Base-by-base conservation (phyloP, 495 filamentous ascomycete species). In the Penicillium dipodomyicola region DNA sequence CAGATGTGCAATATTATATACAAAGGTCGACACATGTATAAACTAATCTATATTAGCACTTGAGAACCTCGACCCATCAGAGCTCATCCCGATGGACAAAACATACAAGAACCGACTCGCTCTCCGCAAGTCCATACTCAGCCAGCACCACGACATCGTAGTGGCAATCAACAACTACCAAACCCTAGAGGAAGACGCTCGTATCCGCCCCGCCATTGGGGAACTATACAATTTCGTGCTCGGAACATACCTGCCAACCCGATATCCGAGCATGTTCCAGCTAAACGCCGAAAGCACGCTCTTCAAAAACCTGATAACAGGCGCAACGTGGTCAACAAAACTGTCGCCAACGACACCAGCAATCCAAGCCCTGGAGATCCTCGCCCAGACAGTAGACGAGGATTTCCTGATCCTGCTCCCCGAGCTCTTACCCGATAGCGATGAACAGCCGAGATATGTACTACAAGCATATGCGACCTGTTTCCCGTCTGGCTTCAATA, bases 341-440 rank as follows among this genome's bases (percentile, higher is more conserved):
- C 58, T 64, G 17, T 35, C 27, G 48, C 30, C 51, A 20, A 54
- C 25, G 19, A 56, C 67, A 65, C 2, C 62, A 45, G 57, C 63
- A 14, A 65, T 59, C 44, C 51, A 23, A 7, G 60, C 63, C 12
- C 48, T 68, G 2, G 60, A 64, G 33, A 63, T 61, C n/a, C 30
- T 68, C 12, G 25, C 53, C 2, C 49, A 60, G 25, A 65, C 54
- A 5, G 54, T 65, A 3, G 63, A 65, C 29, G 63, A 65, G 46
- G 91, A 96, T 52, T 82, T 93, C 68, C 81, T 93, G 27, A 72
- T 96, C 49, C 78, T 95, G 3, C 72, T 87, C 9, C 87, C 87
- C 1, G 72, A 75, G 2, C 56, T 44, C 1, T 46, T 29, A 15
- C 32, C 35, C 12, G 25, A 41, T 4, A 41, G 44, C 2, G 40